phyloP scores from a whole-genome alignment of 345 rosid genomes.

The Odontarrhena argentea region DNA sequence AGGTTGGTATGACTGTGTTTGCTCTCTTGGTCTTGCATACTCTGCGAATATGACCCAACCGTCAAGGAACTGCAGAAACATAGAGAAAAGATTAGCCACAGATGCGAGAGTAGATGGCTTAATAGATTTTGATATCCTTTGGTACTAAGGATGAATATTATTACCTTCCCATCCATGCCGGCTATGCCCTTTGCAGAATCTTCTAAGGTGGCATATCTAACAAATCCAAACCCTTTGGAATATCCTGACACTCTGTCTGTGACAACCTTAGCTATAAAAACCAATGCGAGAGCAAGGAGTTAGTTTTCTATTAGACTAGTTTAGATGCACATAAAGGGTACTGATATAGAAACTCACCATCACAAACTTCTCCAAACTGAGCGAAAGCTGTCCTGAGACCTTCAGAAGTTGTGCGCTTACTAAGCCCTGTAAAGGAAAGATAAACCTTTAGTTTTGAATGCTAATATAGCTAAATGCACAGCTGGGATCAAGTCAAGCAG shows the following conservation, averaged over 20 bases:
- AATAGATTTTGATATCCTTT: neutral
- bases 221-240: constrained; percentile 96
- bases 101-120: neutral
- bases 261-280: constrained; percentile 70
- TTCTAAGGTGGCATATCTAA: constrained; percentile 68
- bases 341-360: constrained; percentile 53
- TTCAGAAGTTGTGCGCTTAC: constrained; percentile 76
- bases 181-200: constrained; percentile 84
- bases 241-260: constrained; percentile 76
- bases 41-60: constrained; percentile 86
- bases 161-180: constrained; percentile 94
- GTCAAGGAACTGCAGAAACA: constrained; percentile 61
- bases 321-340: neutral
- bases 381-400: constrained; percentile 68
- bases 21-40: constrained; percentile 62
- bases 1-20: constrained; percentile 30
- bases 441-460: neutral
- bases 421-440: constrained; percentile 64
- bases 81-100: constrained; percentile 10
- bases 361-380: constrained; percentile 74
- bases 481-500: too few relatives aligned
- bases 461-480: too few relatives aligned
- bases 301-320: neutral
- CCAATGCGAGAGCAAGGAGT: neutral
- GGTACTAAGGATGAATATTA: constrained; percentile 21